Base-by-base conservation (phyloP, 257 asterid genomes). In the Nicotiana otophora region DNA sequence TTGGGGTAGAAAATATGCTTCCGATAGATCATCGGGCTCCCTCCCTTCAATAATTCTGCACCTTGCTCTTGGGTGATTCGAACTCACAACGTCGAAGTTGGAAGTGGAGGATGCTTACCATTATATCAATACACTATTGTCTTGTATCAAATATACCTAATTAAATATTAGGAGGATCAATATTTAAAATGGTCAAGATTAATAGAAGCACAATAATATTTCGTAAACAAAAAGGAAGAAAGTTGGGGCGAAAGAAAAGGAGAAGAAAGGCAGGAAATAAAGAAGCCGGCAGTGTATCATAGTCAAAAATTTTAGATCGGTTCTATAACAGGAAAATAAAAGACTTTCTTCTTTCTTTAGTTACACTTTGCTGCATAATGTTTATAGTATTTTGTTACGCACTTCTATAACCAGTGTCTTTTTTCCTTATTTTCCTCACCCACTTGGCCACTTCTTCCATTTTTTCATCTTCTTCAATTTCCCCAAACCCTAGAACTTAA, bases 401-500 rank as follows among this genome's bases (percentile, higher is more conserved):
- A 65, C 12, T 80, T 26, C 54, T 1, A 10, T 5, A 20, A 14
- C 30, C 28, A 19, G 20, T 16, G 10, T 58, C 11, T 58, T 26
- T 17, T 72, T 34, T 58, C 84, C 83, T 53, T 84, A 26, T 75
- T 82, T 36, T 64, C 39, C n/a, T 60, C 77, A 74, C 67, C 72
- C 15, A 65, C 77, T 84, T 84, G 10, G 48, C 48, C 48, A 42
- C 81, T 81, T 83, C 84, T 82, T 76, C 51, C 79, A 66, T 57
- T 78, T 86, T 84, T 84, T 81, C 87, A 62, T 82, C 39, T 26
- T 11, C 57, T 74, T 66, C 28, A 62, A 82, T 87, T 84, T 85
- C 87, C 82, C 76, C 78, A 65, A 90, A 85, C 90, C 93, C 89
- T 87, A 90, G 82, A 77, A 82, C 85, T 88, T 80, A 81, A 83